These are phyloP conservation scores for Cyberlindnera japonica DNA, from an alignment of 805 yeast species.

Conservation along the genomic window DNA sequence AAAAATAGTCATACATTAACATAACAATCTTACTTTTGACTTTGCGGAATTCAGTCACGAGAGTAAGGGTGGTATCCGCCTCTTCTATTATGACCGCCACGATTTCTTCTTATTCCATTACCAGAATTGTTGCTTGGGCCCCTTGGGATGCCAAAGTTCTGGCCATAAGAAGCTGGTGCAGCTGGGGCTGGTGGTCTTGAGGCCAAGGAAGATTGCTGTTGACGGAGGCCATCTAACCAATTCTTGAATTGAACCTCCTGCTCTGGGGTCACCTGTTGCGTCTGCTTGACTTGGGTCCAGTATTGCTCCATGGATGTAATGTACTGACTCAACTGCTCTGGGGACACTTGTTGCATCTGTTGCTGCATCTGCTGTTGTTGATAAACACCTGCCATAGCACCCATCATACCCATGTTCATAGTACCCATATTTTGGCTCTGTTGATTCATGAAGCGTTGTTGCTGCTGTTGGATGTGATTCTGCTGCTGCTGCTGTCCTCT, in stretches of 20 bases:
- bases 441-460: slow-evolving; percentile 25
- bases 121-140: slow-evolving; percentile 2
- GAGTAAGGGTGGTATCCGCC: slow-evolving; percentile 14
- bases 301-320: slow-evolving; percentile 60
- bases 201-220: slow-evolving; percentile 6
- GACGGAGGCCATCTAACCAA: slow-evolving; percentile 8
- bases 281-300: slow-evolving; percentile 39
- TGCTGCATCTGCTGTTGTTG: slow-evolving; percentile 15
- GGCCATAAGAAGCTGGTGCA: slow-evolving; percentile 8
- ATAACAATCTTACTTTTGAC: background rate
- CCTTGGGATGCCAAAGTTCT: slow-evolving; percentile 15
- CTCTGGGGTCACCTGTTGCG: slow-evolving; percentile 11
- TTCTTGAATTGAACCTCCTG: slow-evolving; percentile 7
- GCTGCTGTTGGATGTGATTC: slow-evolving; percentile 31
- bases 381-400: slow-evolving; percentile 13
- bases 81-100: slow-evolving; percentile 15
- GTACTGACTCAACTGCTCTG: slow-evolving; percentile 62
- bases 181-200: slow-evolving; percentile 12
- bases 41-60: slow-evolving; percentile 1
- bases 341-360: slow-evolving; percentile 23
- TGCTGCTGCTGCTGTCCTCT: slow-evolving; percentile 59
- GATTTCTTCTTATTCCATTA: too few species aligned
- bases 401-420: slow-evolving; percentile 21
- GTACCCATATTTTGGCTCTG: slow-evolving; percentile 13
- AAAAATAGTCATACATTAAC: background rate